Base-by-base conservation (phyloP, 1,139 yeast species). In the Eremothecium coryli region DNA sequence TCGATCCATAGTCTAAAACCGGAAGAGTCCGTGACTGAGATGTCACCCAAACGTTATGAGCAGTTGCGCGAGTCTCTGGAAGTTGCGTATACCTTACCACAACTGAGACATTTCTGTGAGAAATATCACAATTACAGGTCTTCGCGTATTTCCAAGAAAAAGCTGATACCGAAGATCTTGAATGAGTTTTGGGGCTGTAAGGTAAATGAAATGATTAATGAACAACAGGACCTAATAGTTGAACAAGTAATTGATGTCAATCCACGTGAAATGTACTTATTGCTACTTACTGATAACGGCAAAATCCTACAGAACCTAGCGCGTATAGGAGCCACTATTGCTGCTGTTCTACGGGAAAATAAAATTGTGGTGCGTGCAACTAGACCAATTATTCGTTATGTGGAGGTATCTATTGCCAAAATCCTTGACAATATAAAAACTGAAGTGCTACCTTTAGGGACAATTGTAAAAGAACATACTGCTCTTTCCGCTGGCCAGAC, bases 141-240 rank as follows among this genome's bases (percentile, higher is more conserved):
- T 11, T 25, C 44, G 6, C 44, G 14, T 18, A 33, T 32, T 12
- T 21, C 43, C 12, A 56, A 58, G 41, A 29, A 35, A 7, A 29
- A 38, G 23, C 12, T 57, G 3, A 48, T 60, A 2, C 31, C 52
- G 3, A 44, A 37, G 2, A 60, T 71, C 5, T 39, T 71, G 10
- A 38, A 45, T 6, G 55, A 61, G 6, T 47, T 64, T 23, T 72
- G 77, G 77, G 43, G 53, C 2, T 44, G 69, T n/a, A 45, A 49
- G 20, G 40, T 52, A 18, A 58, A 65, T 2, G 58, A 58, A 12
- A 44, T 55, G 12, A 44, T 59, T 8, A 48, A 61, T 2, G 58
- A 64, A 13, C 49, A 58, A 16, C 64, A 62, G 18, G 73, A 68
- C 38, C 49, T 65, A 33, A 48, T 65, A 4, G 44, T 53, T 10